phyloP scores from a whole-genome alignment of 768 basidiomycete genomes.

The Amanita pallidorosea region DNA sequence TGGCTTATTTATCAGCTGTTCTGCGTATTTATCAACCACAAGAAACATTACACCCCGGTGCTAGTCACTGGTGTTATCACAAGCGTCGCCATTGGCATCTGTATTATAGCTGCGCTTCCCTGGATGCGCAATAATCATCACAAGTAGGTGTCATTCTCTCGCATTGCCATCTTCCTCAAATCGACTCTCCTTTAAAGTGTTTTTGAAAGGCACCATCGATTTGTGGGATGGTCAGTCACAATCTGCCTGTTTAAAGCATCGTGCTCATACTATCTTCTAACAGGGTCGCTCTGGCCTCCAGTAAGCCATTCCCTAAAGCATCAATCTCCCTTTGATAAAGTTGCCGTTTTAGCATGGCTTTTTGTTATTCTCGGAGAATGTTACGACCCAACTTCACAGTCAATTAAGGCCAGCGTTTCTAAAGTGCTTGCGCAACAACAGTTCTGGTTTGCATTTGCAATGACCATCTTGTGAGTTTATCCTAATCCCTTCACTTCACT shows the following conservation, averaged over 20 bases:
- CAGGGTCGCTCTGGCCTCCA: constrained; percentile 40
- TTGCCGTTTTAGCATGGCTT: constrained; percentile 36
- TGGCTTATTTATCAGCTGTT: constrained; percentile 63
- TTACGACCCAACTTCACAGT: constrained; percentile 42
- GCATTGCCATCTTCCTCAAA: constrained; percentile 59
- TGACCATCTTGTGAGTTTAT: constrained; percentile 56
- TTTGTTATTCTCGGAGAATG: constrained; percentile 63
- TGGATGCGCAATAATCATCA: constrained; percentile 78
- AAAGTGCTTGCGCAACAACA: constrained; percentile 58
- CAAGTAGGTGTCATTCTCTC: constrained; percentile 54
- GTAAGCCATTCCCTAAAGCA: constrained; percentile 25
- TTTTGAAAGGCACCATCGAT: constrained; percentile 76
- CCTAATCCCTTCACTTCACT: neutral
- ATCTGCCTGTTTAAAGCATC: neutral
- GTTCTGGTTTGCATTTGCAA: constrained; percentile 69
- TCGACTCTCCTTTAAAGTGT: constrained; percentile 28
- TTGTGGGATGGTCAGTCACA: constrained; percentile 60
- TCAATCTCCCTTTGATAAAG: neutral
- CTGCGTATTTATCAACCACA: constrained; percentile 39
- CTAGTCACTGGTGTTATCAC: constrained; percentile 55
- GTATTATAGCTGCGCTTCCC: constrained; percentile 59
- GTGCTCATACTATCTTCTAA: constrained; percentile 5
- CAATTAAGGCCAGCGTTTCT: constrained; percentile 53
- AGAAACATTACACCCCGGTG: constrained; percentile 40
- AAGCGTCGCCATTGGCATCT: constrained; percentile 45